Evolutionary conservation across 2,329 filamentous ascomycete genomes (phyloP).

Genomic region (Seiridium cupressi): DNA sequence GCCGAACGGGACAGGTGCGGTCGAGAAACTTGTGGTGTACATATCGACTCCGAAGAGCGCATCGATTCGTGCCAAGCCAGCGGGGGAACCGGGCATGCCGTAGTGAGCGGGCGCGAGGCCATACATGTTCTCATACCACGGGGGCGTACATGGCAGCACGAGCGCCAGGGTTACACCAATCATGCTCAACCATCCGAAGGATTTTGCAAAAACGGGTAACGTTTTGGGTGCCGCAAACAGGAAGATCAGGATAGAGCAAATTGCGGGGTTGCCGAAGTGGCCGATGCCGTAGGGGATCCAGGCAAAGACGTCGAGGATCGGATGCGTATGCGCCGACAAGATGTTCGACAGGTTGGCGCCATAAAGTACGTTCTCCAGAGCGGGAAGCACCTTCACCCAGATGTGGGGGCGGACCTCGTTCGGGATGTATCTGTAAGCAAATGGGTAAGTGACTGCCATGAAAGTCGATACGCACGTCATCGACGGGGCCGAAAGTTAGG

Average conservation of each 20-base stretch:
- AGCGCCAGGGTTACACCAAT: constrained; percentile 85
- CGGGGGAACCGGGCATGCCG: constrained; percentile 84
- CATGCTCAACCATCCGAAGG: constrained; percentile 92
- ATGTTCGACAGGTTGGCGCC: constrained; percentile 96
- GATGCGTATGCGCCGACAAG: constrained; percentile 83
- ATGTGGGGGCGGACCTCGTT: constrained; percentile 87
- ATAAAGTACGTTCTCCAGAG: constrained; percentile 94
- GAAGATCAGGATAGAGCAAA: constrained; percentile 79
- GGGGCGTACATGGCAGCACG: constrained; percentile 88
- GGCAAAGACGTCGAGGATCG: constrained; percentile 80
- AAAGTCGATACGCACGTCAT: too few relatives aligned
- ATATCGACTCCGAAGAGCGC: constrained; percentile 86
- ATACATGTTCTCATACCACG: constrained; percentile 95
- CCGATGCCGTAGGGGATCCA: constrained; percentile 92
- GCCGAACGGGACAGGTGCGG: constrained; percentile 88
- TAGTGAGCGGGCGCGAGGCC: constrained; percentile 90
- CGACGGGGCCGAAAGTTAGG: too few relatives aligned
- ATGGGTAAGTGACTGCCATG: background rate
- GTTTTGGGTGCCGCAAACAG: constrained; percentile 85
- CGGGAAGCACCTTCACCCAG: constrained; percentile 91
- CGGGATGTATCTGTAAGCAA: constrained; percentile 71
- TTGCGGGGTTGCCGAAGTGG: constrained; percentile 82
- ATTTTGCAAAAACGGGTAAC: constrained; percentile 77
- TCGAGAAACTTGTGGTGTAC: constrained; percentile 89
- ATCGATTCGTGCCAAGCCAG: constrained; percentile 85